Conservation (phyloP, 257 asterid species). For the Rhazya stricta region DNA sequence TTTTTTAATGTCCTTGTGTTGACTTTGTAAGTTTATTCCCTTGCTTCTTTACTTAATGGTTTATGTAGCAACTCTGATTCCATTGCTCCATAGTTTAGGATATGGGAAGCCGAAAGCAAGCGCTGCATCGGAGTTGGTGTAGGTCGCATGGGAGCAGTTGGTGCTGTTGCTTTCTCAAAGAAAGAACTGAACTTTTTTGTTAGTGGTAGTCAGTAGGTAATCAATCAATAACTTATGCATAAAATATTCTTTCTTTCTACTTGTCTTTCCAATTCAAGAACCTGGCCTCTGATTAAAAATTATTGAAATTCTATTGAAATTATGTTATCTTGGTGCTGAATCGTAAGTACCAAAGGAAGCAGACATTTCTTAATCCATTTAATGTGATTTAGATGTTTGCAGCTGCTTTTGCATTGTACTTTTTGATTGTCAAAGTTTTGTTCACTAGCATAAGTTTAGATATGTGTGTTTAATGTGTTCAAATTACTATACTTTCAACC, state of each 20-base stretch:
- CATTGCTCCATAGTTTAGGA: constrained; percentile 61
- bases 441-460: not conserved
- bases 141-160: constrained; percentile 85
- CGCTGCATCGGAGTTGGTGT: constrained; percentile 78
- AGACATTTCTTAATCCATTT: not conserved
- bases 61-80: constrained; percentile 16
- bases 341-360: not conserved
- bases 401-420: not conserved
- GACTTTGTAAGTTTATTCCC: not conserved
- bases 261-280: not conserved
- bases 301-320: not conserved
- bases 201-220: constrained; percentile 87
- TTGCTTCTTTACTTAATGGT: not conserved
- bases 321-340: not conserved
- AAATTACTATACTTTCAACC: not conserved
- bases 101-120: constrained; percentile 74
- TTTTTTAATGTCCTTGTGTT: no score
- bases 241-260: not conserved
- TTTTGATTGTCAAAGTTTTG: not conserved
- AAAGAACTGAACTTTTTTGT: constrained; percentile 63
- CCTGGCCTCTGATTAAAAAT: not conserved
- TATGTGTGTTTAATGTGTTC: no score
- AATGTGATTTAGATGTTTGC: not conserved
- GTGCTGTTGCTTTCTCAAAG: constrained; percentile 84
- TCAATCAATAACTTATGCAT: not conserved